Percentiles rank a stretch among this genome's conserved stretches.
phyloP scores from a whole-genome alignment of 2,329 filamentous ascomycete genomes.

The Raffaelea ambrosiae region DNA sequence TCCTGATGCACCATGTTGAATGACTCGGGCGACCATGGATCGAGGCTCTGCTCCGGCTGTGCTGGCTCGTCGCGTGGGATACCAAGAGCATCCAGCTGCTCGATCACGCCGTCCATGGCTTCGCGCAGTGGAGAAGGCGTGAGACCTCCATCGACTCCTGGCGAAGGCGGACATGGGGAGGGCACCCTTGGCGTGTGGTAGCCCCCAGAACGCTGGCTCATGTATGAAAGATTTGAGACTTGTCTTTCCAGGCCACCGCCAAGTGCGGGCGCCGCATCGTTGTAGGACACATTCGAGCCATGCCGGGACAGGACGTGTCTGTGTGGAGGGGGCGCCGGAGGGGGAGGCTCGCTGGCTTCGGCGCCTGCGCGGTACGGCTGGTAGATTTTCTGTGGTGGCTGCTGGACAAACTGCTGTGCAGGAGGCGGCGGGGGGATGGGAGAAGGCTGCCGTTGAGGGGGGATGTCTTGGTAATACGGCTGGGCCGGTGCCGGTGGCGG shows the following conservation, averaged over 20 bases:
- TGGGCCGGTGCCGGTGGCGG: too few relatives aligned
- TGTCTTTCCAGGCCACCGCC: conserved; percentile 19
- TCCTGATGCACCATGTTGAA: conserved; percentile 52
- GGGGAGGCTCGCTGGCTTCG: conserved; percentile 50
- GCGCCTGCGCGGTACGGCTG: conserved; percentile 15
- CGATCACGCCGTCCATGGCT: conserved; percentile 98
- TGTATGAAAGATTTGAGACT: conserved; percentile 29
- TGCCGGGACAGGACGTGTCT: conserved; percentile 45
- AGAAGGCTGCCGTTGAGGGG: too few relatives aligned
- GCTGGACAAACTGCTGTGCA: background rate
- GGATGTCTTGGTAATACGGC: too few relatives aligned
- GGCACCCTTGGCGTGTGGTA: conserved; percentile 48
- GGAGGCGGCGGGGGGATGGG: background rate
- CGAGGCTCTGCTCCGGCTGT: conserved; percentile 45
- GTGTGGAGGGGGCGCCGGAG: conserved; percentile 77
- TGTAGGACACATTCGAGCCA: conserved; percentile 22
- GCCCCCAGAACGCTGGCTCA: conserved; percentile 18
- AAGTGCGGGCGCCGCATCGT: conserved; percentile 10
- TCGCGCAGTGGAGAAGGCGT: conserved; percentile 89
- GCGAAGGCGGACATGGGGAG: conserved; percentile 62
- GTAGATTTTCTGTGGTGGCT: conserved; percentile 7
- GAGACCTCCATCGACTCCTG: conserved; percentile 53
- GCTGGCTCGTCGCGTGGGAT: conserved; percentile 40
- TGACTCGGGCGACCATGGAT: conserved; percentile 86
- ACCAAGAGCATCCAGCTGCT: conserved; percentile 82